Base-by-base conservation (phyloP, 352 stramenopile species). In the Phytophthora fragariae region DNA sequence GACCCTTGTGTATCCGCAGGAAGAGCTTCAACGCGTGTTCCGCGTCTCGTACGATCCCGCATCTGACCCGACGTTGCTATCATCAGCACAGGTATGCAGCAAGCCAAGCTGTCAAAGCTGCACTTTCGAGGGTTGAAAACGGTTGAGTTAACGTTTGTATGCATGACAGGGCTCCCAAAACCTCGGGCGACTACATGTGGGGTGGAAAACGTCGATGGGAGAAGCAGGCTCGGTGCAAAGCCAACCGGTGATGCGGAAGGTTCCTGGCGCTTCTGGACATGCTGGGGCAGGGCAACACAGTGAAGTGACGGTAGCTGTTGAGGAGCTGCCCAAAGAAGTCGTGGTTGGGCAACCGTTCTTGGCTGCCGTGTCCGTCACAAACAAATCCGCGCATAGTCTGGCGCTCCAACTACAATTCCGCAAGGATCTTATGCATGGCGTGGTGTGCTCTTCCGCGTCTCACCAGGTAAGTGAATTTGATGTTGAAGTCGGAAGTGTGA, bases 161-260 rank as follows among this genome's bases (percentile, higher is more conserved):
- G 8, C 46, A 19, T 8, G 3, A 53, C 24, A 91, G 82, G 73
- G 72, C 8, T 91, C 86, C 1, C 80, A 90, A 62, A 92, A 92
- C 49, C 62, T 93, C 10, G 90, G 90, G 0, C 81, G 88, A 17
- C 77, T 97, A 15, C 85, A 95, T 62, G 88, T 97, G 3, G 83
- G 84, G 15, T 97, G 90, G 90, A 94, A 95, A 76, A 92, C 83
- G 14, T 85, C 84, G 3, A 86, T 94, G 55, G 90, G 90, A 1
- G 90, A 97, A 76, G 85, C 90, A 24, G 90, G 90, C 0, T 92
- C 86, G 0, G 83, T 97, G 17, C 85, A 95, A 61, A 97, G 88
- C 33, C 88, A 95, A 66, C 85, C 86, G 5, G 84, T 95, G 21
- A 81, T 94, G 71, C 70, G 84, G 24, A 95, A 95, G 66, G 64